Conservation (phyloP, 768 basidiomycete genomes). For the Leccinum ochraceum region DNA sequence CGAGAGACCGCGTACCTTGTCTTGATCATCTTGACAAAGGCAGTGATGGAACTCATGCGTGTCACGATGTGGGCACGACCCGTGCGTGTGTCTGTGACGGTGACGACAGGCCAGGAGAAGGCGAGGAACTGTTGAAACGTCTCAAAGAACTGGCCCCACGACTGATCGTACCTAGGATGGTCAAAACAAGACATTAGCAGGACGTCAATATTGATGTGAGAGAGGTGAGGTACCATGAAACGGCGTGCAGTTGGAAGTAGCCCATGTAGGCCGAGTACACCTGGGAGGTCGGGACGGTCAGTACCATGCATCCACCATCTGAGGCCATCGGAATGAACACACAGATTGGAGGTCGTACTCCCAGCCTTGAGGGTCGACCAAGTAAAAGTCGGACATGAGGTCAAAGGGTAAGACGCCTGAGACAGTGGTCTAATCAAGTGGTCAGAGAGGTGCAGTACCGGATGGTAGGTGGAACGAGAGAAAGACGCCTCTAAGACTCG, state of each 20-base stretch:
- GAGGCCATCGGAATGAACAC: constrained; percentile 26
- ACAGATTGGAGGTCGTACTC: constrained; percentile 80
- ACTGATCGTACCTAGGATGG: constrained; percentile 64
- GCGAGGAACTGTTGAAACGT: constrained; percentile 77
- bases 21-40: constrained; percentile 85
- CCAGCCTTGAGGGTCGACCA: constrained; percentile 79
- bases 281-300: constrained; percentile 28
- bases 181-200: constrained; percentile 1
- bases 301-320: not conserved
- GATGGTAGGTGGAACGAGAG: not conserved
- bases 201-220: not conserved
- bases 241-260: constrained; percentile 67
- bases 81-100: constrained; percentile 70
- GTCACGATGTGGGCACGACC: constrained; percentile 80
- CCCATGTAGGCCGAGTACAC: constrained; percentile 79
- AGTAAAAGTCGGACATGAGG: constrained; percentile 64
- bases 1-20: constrained; percentile 49
- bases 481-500: not conserved
- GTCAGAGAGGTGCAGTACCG: not conserved
- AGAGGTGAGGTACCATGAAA: constrained; percentile 55
- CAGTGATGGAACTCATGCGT: constrained; percentile 65
- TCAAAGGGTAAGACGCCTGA: not conserved
- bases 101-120: constrained; percentile 84
- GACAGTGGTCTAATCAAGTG: not conserved
- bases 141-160: constrained; percentile 79